Base-by-base conservation (phyloP, 257 asterid genomes). In the Phtheirospermum japonicum region DNA sequence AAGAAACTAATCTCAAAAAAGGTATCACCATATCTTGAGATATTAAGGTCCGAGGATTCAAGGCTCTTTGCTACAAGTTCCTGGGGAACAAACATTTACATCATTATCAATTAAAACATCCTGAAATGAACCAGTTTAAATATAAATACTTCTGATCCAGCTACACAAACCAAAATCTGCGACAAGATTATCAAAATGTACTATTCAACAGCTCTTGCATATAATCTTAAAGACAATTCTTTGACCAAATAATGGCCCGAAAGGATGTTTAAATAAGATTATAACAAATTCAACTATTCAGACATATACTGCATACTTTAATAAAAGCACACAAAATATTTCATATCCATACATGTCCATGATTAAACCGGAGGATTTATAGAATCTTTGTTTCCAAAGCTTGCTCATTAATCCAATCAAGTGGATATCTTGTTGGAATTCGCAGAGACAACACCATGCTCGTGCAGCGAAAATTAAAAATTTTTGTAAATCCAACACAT, bases 11-110 rank as follows among this genome's bases (percentile, higher is more conserved):
- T 96, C 96, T 88, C 98, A 14, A 91, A 91, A 70, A 91, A 91
- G 54, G 96, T 91, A 71, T 91, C 98, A 30, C 98, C 96, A 82
- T 88, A 91, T 88, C 98, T 83, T 50, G 94, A 75, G 79, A 86
- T 88, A 65, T 91, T 82, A 49, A 86, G 96, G 68, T 84, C 95
- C 67, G 96, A 69, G 55, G 91, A 80, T 80, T 88, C 98, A 6
- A 91, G 68, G 82, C 79, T 77, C 85, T 67, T 91, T 55, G 96
- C 95, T 68, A 85, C 70, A 84, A 87, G 98, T 79, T 90, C 98
- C 98, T 90, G 86, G 68, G 19, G 14, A n/a, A 42, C 49, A 42
- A 12, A 57, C 20, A 14, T 34, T 52, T 37, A n/a, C 42, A 66
- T 73, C 23, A 45, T 67, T 9, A 64, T 61, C 56, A 1, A 5